These are phyloP conservation scores for Westerdykella sp. DNA, from an alignment of 2,329 filamentous ascomycete genomes.

Conservation along the genomic window DNA sequence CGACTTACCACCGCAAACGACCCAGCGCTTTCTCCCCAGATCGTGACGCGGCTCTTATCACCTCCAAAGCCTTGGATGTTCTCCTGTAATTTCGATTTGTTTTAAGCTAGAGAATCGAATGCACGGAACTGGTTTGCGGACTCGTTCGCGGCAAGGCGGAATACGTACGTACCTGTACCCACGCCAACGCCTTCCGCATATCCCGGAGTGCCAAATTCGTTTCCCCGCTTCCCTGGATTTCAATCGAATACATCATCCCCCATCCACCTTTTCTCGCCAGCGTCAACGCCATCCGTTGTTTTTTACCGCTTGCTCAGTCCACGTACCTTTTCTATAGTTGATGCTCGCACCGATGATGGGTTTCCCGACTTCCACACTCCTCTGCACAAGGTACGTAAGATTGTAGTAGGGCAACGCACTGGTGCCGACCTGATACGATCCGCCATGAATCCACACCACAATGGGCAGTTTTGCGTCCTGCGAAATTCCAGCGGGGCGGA, in stretches of 20 bases:
- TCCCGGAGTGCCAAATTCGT: conserved; percentile 33
- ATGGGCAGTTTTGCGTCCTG: conserved; percentile 47
- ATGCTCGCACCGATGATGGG: conserved; percentile 33
- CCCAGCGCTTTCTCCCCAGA: conserved; percentile 44
- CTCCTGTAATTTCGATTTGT: too few relatives aligned
- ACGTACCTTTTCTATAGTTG: conserved; percentile 52
- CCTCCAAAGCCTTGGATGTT: conserved; percentile 42
- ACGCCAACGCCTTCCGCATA: conserved; percentile 43
- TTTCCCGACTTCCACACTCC: conserved; percentile 34
- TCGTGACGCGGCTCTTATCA: conserved; percentile 39
- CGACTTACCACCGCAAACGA: conserved; percentile 30
- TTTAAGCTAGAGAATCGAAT: too few relatives aligned
- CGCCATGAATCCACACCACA: conserved; percentile 55
- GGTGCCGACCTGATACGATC: conserved; percentile 41
- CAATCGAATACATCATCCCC: conserved; percentile 58
- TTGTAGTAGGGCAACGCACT: conserved; percentile 52
- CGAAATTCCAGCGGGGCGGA: conserved; percentile 47
- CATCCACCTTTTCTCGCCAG: conserved; percentile 62
- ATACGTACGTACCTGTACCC: too few relatives aligned
- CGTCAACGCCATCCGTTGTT: too few relatives aligned
- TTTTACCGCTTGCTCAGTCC: too few relatives aligned
- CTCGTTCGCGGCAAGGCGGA: too few relatives aligned
- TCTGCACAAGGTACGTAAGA: conserved; percentile 52
- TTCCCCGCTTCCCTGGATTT: conserved; percentile 44
- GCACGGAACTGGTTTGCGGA: too few relatives aligned